Evolutionary conservation across 73 alveolate species (phyloP), one percentile per base, ranked within the genome.

Genomic region (Blepharisma japonicum): DNA sequence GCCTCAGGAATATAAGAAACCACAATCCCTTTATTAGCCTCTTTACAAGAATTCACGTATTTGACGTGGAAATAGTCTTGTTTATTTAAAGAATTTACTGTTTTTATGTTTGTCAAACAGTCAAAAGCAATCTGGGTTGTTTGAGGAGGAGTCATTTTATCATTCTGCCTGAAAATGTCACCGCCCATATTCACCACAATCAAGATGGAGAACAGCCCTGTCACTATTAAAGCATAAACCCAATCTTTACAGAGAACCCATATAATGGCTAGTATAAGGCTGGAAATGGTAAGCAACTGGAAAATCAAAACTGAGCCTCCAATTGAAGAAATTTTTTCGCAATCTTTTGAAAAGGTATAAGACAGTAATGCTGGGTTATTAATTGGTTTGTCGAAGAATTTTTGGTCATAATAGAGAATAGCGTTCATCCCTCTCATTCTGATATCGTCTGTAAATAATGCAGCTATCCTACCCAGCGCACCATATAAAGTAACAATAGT

Each of bases 81-180:
- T 47, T 88, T 6, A 45, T 84, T 89, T 46, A 79, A 84, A 38
- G 87, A 45, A 6, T 83, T 83, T 5, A 88, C 90, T 21, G 95
- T 88, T 50, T 72, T 70, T 68, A 78, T 55, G 49, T 88, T 88
- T 0, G 55, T 7, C 55, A 88, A 83, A 8, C 91, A 77, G 53
- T 88, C 95, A 39, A 89, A 88, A 21, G 87, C 90, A 25, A 88
- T 39, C 50, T 55, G 39, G 67, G 79, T 84, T 6, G 91, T 83
- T 18, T 83, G 88, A 39, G 55, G 68, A 6, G 14, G 48, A 6
- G 66, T 68, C 25, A 7, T 38, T n/a, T 55, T 50, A 51, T 25
- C 38, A 9, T 11, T 71, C 68, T 32, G 68, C 55, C 67, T 18
- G 25, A 68, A 48, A 53, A 71, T 0, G 54, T 80, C n/a, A 49